Percentiles rank a stretch among this genome's conserved stretches.
Conservation (phyloP, 306 rosid species). For the Gillenia trifoliata region DNA sequence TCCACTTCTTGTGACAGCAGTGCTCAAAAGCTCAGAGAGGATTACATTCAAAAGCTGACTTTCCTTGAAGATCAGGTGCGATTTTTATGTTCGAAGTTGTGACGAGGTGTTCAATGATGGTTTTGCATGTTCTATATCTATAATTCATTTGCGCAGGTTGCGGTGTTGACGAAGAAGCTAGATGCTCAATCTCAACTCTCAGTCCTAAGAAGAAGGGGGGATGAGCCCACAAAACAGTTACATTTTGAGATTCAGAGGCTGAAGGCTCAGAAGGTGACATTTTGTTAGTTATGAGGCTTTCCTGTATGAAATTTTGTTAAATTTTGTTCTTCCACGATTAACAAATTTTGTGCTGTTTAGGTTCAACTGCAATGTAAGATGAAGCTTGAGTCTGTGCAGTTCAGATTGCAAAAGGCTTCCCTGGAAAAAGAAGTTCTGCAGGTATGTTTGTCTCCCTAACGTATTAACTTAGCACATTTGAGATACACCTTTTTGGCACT, state of each 20-base stretch:
- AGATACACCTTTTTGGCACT: not conserved
- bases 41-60: conserved; percentile 82
- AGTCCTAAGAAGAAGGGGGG: conserved; percentile 49
- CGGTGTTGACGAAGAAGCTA: conserved; percentile 67
- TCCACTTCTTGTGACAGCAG: conserved; percentile 40
- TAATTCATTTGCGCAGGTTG: conserved; percentile 41
- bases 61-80: conserved; percentile 81
- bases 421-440: conserved; percentile 81
- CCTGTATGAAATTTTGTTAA: not conserved
- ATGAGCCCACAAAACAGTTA: conserved; percentile 52
- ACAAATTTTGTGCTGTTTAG: conserved; percentile 31
- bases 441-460: conserved; percentile 32
- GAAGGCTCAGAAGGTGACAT: conserved; percentile 81
- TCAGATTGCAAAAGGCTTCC: conserved; percentile 56
- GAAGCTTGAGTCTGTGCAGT: conserved; percentile 78
- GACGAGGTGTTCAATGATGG: not conserved
- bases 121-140: not conserved
- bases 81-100: conserved; percentile 4
- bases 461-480: not conserved
- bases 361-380: conserved; percentile 85
- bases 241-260: conserved; percentile 71
- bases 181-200: conserved; percentile 76
- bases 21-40: conserved; percentile 63
- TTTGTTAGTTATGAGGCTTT: not conserved
- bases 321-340: not conserved